Evolutionary conservation across 2,329 filamentous ascomycete species (phyloP).

Genomic region (Leptographium radiaticola): DNA sequence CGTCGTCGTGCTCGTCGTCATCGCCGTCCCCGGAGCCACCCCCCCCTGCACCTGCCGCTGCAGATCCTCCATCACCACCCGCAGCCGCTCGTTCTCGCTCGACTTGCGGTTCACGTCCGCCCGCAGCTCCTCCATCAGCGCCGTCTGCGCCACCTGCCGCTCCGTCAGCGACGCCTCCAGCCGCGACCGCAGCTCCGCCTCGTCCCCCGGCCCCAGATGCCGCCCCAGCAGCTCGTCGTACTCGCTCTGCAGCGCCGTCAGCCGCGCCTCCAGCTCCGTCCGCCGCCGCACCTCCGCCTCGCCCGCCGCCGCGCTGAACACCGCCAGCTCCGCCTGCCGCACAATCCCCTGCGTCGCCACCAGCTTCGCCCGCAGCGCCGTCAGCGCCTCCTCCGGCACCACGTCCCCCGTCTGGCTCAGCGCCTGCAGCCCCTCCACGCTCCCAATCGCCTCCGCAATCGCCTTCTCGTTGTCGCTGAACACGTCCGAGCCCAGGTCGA

Average conservation of each 20-base stretch:
- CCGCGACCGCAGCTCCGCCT: slow-evolving; percentile 70
- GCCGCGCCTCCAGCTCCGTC: slow-evolving; percentile 62
- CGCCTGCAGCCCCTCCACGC: slow-evolving; percentile 66
- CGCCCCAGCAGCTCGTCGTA: slow-evolving; percentile 73
- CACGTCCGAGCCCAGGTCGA: slow-evolving; percentile 83
- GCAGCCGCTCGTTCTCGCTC: slow-evolving; percentile 72
- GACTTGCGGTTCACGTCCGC: slow-evolving; percentile 63
- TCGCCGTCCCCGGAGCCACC: slow-evolving; percentile 11
- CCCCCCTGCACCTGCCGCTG: slow-evolving; percentile 58
- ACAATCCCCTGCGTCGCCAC: slow-evolving; percentile 87
- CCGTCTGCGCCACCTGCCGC: slow-evolving; percentile 59
- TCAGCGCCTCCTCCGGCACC: slow-evolving; percentile 69
- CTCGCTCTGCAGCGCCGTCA: slow-evolving; percentile 63
- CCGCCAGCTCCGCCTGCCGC: slow-evolving; percentile 77
- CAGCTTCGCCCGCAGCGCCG: slow-evolving; percentile 60
- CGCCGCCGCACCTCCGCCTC: slow-evolving; percentile 55
- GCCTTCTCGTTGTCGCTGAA: slow-evolving; percentile 87
- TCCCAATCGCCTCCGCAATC: slow-evolving; percentile 72
- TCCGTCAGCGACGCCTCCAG: slow-evolving; percentile 66
- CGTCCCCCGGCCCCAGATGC: slow-evolving; percentile 65
- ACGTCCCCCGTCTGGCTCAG: slow-evolving; percentile 64
- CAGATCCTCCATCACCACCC: slow-evolving; percentile 66
- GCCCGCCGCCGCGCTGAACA: slow-evolving; percentile 56
- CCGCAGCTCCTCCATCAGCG: slow-evolving; percentile 66
- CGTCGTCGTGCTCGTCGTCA: slow-evolving; percentile 23